Evolutionary conservation across 495 filamentous ascomycete species (phyloP).

Genomic region (Astrothelium macrocarpum): DNA sequence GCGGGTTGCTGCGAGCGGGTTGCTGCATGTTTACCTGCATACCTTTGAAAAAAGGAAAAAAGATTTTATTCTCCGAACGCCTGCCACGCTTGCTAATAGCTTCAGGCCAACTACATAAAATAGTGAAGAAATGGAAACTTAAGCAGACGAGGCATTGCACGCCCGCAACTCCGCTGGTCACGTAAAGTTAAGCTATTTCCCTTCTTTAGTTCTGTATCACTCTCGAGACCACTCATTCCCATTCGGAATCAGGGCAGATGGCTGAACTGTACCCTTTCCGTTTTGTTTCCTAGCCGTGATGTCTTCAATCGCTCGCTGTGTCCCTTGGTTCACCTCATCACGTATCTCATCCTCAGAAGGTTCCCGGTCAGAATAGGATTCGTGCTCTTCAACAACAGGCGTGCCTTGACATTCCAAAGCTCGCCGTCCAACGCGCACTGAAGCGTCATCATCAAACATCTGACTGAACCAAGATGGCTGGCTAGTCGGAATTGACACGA

Average conservation of each 20-base stretch:
- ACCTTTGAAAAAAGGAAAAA: too few species aligned
- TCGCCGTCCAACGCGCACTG: not conserved
- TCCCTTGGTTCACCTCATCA: not conserved
- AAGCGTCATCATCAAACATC: conserved; percentile 2
- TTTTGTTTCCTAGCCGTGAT: not conserved
- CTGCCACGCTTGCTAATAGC: too few species aligned
- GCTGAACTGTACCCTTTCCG: not conserved
- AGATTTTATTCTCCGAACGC: too few species aligned
- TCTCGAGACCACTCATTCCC: conserved; percentile 3
- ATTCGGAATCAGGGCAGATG: not conserved
- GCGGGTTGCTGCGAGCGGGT: too few species aligned
- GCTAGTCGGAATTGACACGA: not conserved
- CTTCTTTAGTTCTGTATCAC: not conserved
- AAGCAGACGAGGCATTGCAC: not conserved
- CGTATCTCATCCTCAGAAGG: not conserved
- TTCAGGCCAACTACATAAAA: too few species aligned
- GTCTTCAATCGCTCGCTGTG: not conserved
- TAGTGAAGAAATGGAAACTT: too few species aligned
- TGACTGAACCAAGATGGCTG: conserved; percentile 6
- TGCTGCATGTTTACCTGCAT: too few species aligned
- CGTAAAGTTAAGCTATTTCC: not conserved
- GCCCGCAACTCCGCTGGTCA: not conserved
- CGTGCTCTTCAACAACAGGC: not conserved
- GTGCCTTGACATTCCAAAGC: not conserved
- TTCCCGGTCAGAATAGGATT: not conserved